Conservation (phyloP, 176 grass and related monocot species). For the Aechmea fasciata region DNA sequence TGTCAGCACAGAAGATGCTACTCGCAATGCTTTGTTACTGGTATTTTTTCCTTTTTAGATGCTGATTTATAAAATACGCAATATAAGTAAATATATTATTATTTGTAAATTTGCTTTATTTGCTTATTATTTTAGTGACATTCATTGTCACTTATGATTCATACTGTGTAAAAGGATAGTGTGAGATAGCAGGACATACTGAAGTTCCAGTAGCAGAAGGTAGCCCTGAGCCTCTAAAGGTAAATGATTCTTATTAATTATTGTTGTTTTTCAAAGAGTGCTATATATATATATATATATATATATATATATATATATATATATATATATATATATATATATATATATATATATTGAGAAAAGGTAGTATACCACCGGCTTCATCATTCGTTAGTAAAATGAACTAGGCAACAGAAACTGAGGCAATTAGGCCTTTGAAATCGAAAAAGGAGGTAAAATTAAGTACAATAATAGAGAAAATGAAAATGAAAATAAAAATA, state of each 20-base stretch:
- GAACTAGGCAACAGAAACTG: too few relatives aligned
- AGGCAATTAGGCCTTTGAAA: too few relatives aligned
- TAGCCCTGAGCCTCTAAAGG: constrained; percentile 59
- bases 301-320: too few relatives aligned
- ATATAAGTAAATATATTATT: constrained; percentile 8
- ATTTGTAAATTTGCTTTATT: not conserved
- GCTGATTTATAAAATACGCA: not conserved
- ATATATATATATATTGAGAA: too few relatives aligned
- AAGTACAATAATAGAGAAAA: too few relatives aligned
- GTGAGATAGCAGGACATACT: constrained; percentile 60
- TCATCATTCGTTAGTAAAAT: too few relatives aligned
- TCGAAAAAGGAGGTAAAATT: too few relatives aligned
- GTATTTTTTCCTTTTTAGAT: constrained; percentile 20
- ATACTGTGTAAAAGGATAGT: constrained; percentile 49
- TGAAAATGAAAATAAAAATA: too few relatives aligned
- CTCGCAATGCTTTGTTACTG: constrained; percentile 74
- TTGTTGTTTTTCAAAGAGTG: not conserved
- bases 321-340: too few relatives aligned
- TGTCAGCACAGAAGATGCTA: constrained; percentile 47
- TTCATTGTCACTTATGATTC: constrained; percentile 2
- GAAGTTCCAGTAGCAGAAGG: constrained; percentile 72
- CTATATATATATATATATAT: too few relatives aligned
- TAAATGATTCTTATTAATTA: constrained; percentile 9
- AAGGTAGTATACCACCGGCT: too few relatives aligned
- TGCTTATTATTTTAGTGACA: not conserved